A percentile compares a stretch with the other conserved stretches of the same genome.
phyloP scores from a whole-genome alignment of 345 rosid species.

The Turnera subulata region DNA sequence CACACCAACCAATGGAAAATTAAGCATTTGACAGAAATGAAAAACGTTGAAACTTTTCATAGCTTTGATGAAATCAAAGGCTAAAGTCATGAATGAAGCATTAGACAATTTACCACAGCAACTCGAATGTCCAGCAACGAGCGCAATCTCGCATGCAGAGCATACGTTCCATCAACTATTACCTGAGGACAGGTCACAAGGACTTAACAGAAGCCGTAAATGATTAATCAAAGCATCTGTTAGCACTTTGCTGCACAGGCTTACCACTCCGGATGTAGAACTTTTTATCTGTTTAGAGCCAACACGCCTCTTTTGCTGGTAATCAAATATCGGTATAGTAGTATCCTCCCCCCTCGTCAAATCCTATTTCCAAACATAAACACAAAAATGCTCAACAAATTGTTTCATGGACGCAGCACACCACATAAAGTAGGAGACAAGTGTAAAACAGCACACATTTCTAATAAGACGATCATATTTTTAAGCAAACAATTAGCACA shows the following conservation, averaged over 20 bases:
- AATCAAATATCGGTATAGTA: slow-evolving; percentile 77
- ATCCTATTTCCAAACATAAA: slow-evolving; percentile 48
- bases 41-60: slow-evolving; percentile 1
- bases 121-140: slow-evolving; percentile 97
- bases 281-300: slow-evolving; percentile 57
- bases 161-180: slow-evolving; percentile 97
- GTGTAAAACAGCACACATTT: too few species aligned
- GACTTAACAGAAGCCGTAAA: slow-evolving; percentile 15
- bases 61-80: slow-evolving; percentile 1
- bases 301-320: slow-evolving; percentile 64
- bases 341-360: slow-evolving; percentile 70
- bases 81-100: neutral
- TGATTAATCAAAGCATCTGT: slow-evolving; percentile 5
- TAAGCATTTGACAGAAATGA: too few species aligned
- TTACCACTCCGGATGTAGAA: slow-evolving; percentile 78
- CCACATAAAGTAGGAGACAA: too few species aligned
- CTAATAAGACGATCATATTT: neutral
- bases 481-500: slow-evolving; percentile 3
- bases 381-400: neutral
- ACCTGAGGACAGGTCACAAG: slow-evolving; percentile 45
- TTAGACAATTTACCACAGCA: slow-evolving; percentile 69
- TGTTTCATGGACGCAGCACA: neutral
- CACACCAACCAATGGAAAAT: slow-evolving; percentile 12
- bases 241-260: slow-evolving; percentile 16
- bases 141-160: slow-evolving; percentile 87